Base-by-base conservation (phyloP, 495 filamentous ascomycete species). In the Ascobolus immersus region DNA sequence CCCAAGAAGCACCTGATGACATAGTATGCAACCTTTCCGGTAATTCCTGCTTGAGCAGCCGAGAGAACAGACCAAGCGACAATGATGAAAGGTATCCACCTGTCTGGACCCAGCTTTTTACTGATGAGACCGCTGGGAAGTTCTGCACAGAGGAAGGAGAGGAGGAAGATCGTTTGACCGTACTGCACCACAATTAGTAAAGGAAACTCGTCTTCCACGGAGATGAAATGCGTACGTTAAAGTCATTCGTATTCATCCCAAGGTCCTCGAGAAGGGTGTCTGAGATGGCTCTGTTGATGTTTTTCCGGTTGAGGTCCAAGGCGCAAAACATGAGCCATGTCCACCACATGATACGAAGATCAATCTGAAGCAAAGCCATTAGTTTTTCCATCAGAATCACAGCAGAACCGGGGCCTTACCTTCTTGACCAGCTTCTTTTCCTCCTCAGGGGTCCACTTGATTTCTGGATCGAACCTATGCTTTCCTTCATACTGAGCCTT, bases 381-480 rank as follows among this genome's bases (percentile, higher is more conserved):
- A 25, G 22, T n/a, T 25, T n/a, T 7, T 25, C 7, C 22, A n/a
- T 25, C 22, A n/a, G 22, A n/a, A 7, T 7, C 7, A 25, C 22
- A 7, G n/a, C n/a, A n/a, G 7, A 25, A 25, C 7, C n/a, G 22
- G 22, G 7, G 7, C n/a, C 9, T 21, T 20, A 50, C 26, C 39
- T 63, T 59, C 32, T 56, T 41, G 8, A 66, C 52, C 2, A 67
- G 40, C 36, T 37, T 54, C 39, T 47, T 51, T 49, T 67, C 64
- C 34, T 60, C 58, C 26, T 52, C 47, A 33, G 51, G 50, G 8
- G 49, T 53, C 63, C 62, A 67, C 24, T 42, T 49, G 33, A 54
- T 55, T 4, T 42, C 38, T 3, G 60, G 59, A 37, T 65, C 60
- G 37, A 63, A 73, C 4, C 62, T 55, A 50, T 73, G 66, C 1